Evolutionary conservation across 495 filamentous ascomycete genomes (phyloP).

Genomic region (Aspergillus panamensis): DNA sequence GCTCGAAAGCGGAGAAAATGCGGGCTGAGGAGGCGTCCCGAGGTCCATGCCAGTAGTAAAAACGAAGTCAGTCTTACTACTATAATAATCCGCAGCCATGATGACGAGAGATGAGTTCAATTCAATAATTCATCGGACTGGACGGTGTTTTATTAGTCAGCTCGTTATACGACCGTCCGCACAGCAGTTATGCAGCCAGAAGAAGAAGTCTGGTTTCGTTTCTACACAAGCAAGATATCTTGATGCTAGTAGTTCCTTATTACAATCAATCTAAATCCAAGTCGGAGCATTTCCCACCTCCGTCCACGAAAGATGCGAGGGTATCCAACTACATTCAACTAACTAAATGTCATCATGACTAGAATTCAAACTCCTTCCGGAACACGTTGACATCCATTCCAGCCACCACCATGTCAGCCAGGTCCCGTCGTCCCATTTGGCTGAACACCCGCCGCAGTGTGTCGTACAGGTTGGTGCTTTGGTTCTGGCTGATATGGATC

Average conservation of each 20-base stretch:
- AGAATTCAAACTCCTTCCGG: slow-evolving; percentile 76
- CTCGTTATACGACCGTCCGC: too few species aligned
- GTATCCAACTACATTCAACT: slow-evolving; percentile 9
- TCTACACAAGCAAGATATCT: background rate
- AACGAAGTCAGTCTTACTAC: too few species aligned
- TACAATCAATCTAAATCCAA: slow-evolving; percentile 14
- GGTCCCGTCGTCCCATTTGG: slow-evolving; percentile 86
- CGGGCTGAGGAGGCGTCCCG: slow-evolving; percentile 1
- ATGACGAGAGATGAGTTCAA: background rate
- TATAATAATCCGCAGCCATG: too few species aligned
- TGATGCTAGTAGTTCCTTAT: slow-evolving; percentile 10
- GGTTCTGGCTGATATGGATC: slow-evolving; percentile 74
- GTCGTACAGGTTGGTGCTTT: slow-evolving; percentile 94
- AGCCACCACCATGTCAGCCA: slow-evolving; percentile 78
- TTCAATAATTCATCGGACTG: too few species aligned
- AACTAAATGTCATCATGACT: slow-evolving; percentile 15
- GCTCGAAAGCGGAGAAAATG: slow-evolving; percentile 7
- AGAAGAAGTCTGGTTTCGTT: background rate
- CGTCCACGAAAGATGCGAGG: background rate
- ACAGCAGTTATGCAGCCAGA: background rate
- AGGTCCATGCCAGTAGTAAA: background rate
- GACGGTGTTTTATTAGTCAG: too few species aligned
- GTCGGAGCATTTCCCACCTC: background rate
- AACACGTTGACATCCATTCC: slow-evolving; percentile 92
- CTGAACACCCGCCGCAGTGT: slow-evolving; percentile 88